A percentile compares a stretch with the other conserved stretches of the same genome.
These are phyloP conservation scores for Emericellopsis atlantica DNA, from an alignment of 2,329 filamentous ascomycete species.

Conservation along the genomic window DNA sequence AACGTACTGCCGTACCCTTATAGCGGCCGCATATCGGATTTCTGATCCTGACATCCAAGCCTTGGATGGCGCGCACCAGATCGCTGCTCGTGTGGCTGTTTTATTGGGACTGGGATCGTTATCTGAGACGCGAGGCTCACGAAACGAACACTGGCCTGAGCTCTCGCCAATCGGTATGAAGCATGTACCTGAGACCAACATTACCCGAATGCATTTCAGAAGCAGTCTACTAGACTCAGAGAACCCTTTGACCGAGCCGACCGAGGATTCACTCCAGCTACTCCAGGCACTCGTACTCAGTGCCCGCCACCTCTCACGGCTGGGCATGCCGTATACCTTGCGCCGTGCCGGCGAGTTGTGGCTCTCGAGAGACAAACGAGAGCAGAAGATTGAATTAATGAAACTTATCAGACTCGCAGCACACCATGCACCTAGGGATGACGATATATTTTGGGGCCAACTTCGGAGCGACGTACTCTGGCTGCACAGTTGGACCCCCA, in stretches of 20 bases:
- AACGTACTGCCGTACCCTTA: slow-evolving; percentile 53
- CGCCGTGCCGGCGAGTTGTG: slow-evolving; percentile 48
- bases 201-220: slow-evolving; percentile 15
- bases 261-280: slow-evolving; percentile 39
- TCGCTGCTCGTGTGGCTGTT: slow-evolving; percentile 40
- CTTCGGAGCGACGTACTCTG: slow-evolving; percentile 56
- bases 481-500: slow-evolving; percentile 59
- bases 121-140: slow-evolving; percentile 34
- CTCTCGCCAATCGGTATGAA: slow-evolving; percentile 17
- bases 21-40: slow-evolving; percentile 58
- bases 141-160: slow-evolving; percentile 25
- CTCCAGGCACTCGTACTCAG: slow-evolving; percentile 52
- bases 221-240: slow-evolving; percentile 40
- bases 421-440: slow-evolving; percentile 37
- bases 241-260: slow-evolving; percentile 55
- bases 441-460: slow-evolving; percentile 51
- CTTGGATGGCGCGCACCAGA: slow-evolving; percentile 45
- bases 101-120: slow-evolving; percentile 49
- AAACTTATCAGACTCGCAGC: slow-evolving; percentile 44
- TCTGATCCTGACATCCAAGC: slow-evolving; percentile 45
- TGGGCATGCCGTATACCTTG: slow-evolving; percentile 36
- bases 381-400: slow-evolving; percentile 48
- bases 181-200: slow-evolving; percentile 9
- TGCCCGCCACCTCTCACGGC: slow-evolving; percentile 39
- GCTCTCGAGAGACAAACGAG: slow-evolving; percentile 48